Base-by-base conservation (phyloP, 495 filamentous ascomycete genomes). In the Penicillium nucicola region DNA sequence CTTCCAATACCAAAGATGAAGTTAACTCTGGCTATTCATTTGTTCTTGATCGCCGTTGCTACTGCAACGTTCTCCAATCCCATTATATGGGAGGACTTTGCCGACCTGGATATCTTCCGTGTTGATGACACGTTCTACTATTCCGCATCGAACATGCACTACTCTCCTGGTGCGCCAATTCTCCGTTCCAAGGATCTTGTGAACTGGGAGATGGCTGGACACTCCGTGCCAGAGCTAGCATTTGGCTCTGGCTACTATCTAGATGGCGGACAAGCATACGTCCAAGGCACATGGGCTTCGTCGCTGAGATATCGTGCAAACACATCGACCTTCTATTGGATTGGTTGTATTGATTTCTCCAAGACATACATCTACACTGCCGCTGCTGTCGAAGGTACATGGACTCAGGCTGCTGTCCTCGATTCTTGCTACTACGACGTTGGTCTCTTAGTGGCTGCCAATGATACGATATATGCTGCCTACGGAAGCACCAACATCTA, bases 141-240 rank as follows among this genome's bases (percentile, higher is more conserved):
- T 66, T 79, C 78, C 0, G 75, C 80, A 13, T 82, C 78, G 9
- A 81, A 69, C 13, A 76, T 83, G 58, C 72, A 76, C 47, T 82
- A 77, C 57, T 82, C 78, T 8, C 82, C 80, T 5, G 81, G 82
- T 40, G 82, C 82, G 0, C 81, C 82, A 2, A 65, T 85, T 18
- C 69, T 85, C 5, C 66, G 65, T 13, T 83, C 80, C 2, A 74
- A 71, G 50, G 76, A 85, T 57, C 74, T 85, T 2, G 66, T 76
- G 18, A 77, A 81, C 60, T 84, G 80, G 81, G 74, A 79, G 25
- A 69, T 66, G 19, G 69, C 81, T 42, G 64, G 72, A 0, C 80
- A 84, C 57, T 76, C 75, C 9, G 70, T 85, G 0, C 82, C 80
- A 0, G 55, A 42, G 1, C 72, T 84, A 10, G 58, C 71, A 42